Conservation (phyloP, 352 stramenopile genomes). For the Phytophthora quininea region DNA sequence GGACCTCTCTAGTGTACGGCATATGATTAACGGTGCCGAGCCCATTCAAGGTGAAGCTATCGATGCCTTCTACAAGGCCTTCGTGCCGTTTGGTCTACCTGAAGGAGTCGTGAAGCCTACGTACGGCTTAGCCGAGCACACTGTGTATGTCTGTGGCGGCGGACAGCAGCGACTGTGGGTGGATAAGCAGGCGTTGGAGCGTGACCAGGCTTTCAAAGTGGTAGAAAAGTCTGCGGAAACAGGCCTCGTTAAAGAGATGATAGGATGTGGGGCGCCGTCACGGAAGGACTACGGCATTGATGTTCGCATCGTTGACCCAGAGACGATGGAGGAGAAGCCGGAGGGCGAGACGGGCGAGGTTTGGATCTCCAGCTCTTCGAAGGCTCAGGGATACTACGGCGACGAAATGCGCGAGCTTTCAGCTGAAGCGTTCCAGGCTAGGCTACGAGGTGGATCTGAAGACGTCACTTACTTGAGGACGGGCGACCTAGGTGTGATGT, state of each 20-base stretch:
- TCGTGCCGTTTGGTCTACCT: conserved; percentile 88
- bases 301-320: conserved; percentile 93
- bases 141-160: conserved; percentile 97
- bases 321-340: conserved; percentile 48
- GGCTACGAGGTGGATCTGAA: conserved; percentile 45
- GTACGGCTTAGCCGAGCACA: conserved; percentile 99
- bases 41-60: conserved; percentile 93
- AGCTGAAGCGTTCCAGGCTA: conserved; percentile 89
- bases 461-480: conserved; percentile 89
- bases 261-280: conserved; percentile 94
- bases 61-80: conserved; percentile 89
- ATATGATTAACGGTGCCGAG: conserved; percentile 99
- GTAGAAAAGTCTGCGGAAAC: conserved; percentile 20
- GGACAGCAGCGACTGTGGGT: conserved; percentile 90
- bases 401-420: conserved; percentile 81
- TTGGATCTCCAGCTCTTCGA: conserved; percentile 90
- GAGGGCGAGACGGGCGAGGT: conserved; percentile 86
- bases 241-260: conserved; percentile 71
- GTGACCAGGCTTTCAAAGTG: conserved; percentile 63
- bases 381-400: conserved; percentile 94
- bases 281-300: conserved; percentile 89
- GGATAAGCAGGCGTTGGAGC: conserved; percentile 91
- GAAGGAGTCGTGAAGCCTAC: conserved; percentile 94
- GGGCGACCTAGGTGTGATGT: conserved; percentile 98
- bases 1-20: conserved; percentile 92